Evolutionary conservation across 2,329 filamentous ascomycete genomes (phyloP), one percentile per base, ranked within the genome.

Genomic region (Colletotrichum horii): DNA sequence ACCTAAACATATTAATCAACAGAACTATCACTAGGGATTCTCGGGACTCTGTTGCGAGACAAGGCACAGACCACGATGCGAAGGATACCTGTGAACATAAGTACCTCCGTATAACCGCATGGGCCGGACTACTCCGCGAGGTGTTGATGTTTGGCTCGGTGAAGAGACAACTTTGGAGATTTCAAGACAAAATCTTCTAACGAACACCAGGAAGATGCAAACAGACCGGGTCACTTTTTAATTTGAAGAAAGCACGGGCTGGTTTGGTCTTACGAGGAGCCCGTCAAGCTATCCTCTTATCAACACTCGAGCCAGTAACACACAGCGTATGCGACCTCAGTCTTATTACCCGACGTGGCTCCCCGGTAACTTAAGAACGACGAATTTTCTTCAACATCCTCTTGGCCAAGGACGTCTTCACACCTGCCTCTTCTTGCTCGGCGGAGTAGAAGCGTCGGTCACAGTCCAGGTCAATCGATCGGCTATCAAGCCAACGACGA

Each of bases 391-490:
- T 32, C 26, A 61, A 32, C 9, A 61, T 14, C 12, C 58, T 24
- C 3, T 30, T 22, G 12, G 3, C 4, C 1, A 61, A 34, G 14
- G 58, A 22, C 4, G 11, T 22, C 28, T 32, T 34, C 16, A 3
- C 32, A 8, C 36, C 58, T n/a, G n/a, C 19, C 0, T 61, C 30
- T 14, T 61, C 58, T 16, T 43, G 61, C 16, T 76, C 72, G 8
- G 34, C 38, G 8, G 68, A 61, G 60, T 78, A 78, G 36, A 78
- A 78, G 14, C 77, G 56, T 28, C 77, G 77, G 8, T 79, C 80
- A 24, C 77, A 77, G 78, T 86, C 83, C 4, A 86, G 77, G 74
- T 87, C 81, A 55, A 86, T 83, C 6, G 77, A 80, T 2, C 71
- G 77, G 2, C 81, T 76, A 64, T 84, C 77, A 9, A 67, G 38